These are phyloP conservation scores for Ogataea wickerhamii DNA, from an alignment of 805 yeast genomes.

Conservation along the genomic window DNA sequence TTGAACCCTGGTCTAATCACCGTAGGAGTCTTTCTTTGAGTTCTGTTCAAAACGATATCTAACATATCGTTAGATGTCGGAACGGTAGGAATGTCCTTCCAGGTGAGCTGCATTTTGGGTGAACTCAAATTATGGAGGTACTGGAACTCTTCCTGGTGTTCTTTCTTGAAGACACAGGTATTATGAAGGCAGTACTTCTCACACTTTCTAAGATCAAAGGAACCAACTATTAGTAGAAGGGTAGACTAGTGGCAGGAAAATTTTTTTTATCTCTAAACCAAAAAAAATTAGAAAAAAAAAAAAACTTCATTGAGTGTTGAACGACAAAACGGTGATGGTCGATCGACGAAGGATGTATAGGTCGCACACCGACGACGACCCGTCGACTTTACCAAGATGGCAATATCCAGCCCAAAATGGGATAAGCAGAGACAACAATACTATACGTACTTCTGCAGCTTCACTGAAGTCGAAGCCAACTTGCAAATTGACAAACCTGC, in stretches of 20 bases:
- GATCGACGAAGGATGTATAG: neutral
- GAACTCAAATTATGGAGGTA: no score
- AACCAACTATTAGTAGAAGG: no score
- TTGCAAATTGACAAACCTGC: no score
- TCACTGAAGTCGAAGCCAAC: no score
- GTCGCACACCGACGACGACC: neutral
- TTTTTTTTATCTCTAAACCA: neutral
- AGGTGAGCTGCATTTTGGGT: constrained; percentile 80
- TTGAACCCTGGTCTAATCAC: constrained; percentile 95
- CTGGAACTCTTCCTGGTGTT: no score
- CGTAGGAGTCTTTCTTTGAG: constrained; percentile 99
- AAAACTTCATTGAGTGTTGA: constrained; percentile 2
- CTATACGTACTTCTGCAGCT: no score
- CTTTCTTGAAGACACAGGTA: no score
- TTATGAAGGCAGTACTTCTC: no score
- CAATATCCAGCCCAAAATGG: no score
- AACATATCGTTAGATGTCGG: constrained; percentile 88
- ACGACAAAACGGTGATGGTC: constrained; percentile 2
- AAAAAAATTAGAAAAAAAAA: constrained; percentile 1
- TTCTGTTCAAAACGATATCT: constrained; percentile 94
- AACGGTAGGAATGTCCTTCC: constrained; percentile 98
- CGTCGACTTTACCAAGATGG: neutral
- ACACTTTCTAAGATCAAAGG: no score
- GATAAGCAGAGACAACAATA: no score
- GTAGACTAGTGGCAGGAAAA: neutral